phyloP scores from a whole-genome alignment of 208 protist species.

The Trypanosomatidae sp. region DNA sequence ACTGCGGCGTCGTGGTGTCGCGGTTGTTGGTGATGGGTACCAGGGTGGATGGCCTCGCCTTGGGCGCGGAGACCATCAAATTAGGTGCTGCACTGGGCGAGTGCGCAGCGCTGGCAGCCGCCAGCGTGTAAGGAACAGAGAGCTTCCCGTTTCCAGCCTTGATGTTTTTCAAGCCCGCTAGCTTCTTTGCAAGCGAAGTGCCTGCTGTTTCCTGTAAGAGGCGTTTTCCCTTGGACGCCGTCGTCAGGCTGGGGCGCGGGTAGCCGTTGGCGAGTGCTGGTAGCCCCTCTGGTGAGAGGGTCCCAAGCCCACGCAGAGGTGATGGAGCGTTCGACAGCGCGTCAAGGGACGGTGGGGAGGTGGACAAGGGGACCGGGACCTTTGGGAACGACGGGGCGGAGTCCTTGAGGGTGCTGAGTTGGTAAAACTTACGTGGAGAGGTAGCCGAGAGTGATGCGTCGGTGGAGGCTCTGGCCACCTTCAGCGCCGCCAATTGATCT shows the following conservation, averaged over 20 bases:
- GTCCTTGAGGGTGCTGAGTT: conserved; percentile 17
- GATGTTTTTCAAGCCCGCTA: conserved; percentile 26
- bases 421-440: conserved; percentile 32
- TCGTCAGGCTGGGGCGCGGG: not conserved
- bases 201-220: conserved; percentile 13
- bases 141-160: conserved; percentile 20
- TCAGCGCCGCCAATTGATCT: conserved; percentile 2
- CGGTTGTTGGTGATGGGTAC: not conserved
- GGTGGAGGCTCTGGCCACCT: conserved; percentile 6
- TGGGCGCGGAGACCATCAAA: conserved; percentile 1
- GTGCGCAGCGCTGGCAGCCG: conserved; percentile 8
- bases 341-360: not conserved
- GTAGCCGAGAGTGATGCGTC: conserved; percentile 19
- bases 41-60: not conserved
- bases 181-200: conserved; percentile 19
- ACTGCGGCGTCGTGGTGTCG: conserved; percentile 9
- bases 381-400: not conserved
- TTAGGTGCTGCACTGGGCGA: not conserved
- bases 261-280: conserved; percentile 7
- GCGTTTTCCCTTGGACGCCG: conserved; percentile 2
- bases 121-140: not conserved
- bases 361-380: conserved; percentile 3
- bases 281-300: not conserved
- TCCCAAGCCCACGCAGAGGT: not conserved
- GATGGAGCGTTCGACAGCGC: not conserved